Percentiles rank a stretch among this genome's conserved stretches.
These are phyloP conservation scores for Trametes coccinea DNA, from an alignment of 768 basidiomycete genomes.

Conservation along the genomic window DNA sequence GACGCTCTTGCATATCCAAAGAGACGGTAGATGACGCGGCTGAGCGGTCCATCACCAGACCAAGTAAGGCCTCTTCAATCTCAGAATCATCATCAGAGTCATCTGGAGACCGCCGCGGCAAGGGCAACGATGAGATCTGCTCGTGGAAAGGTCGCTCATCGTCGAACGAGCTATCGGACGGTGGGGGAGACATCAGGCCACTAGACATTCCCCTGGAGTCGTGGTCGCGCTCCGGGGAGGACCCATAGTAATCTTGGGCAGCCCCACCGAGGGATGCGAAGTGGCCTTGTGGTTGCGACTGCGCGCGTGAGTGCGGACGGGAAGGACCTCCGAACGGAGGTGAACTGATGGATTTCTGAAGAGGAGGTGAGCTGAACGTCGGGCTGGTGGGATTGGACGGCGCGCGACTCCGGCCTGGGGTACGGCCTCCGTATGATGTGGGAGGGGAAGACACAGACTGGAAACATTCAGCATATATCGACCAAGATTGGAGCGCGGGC, in stretches of 20 bases:
- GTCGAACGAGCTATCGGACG: conserved; percentile 42
- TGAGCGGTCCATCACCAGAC: conserved; percentile 59
- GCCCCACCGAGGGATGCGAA: conserved; percentile 44
- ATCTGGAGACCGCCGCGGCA: conserved; percentile 44
- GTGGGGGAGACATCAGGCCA: conserved; percentile 40
- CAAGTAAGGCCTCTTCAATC: conserved; percentile 51
- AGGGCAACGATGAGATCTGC: conserved; percentile 54
- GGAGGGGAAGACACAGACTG: conserved; percentile 40
- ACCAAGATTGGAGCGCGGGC: conserved; percentile 20
- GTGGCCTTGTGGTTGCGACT: conserved; percentile 43
- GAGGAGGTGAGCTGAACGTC: conserved; percentile 39
- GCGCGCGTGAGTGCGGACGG: conserved; percentile 67
- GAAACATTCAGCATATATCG: not conserved
- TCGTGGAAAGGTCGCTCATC: conserved; percentile 40
- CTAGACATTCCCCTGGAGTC: conserved; percentile 12
- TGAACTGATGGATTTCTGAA: conserved; percentile 38
- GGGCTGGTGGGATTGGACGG: conserved; percentile 69
- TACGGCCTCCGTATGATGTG: conserved; percentile 41
- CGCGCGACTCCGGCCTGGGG: conserved; percentile 53
- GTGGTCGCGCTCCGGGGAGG: conserved; percentile 28
- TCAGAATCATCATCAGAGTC: conserved; percentile 42
- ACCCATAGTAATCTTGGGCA: conserved; percentile 40
- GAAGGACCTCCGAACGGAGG: conserved; percentile 45
- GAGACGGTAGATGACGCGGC: conserved; percentile 64
- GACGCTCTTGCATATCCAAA: conserved; percentile 67